phyloP scores from a whole-genome alignment of 192 early-diverging fungal genomes.

The Coemansia sp. region DNA sequence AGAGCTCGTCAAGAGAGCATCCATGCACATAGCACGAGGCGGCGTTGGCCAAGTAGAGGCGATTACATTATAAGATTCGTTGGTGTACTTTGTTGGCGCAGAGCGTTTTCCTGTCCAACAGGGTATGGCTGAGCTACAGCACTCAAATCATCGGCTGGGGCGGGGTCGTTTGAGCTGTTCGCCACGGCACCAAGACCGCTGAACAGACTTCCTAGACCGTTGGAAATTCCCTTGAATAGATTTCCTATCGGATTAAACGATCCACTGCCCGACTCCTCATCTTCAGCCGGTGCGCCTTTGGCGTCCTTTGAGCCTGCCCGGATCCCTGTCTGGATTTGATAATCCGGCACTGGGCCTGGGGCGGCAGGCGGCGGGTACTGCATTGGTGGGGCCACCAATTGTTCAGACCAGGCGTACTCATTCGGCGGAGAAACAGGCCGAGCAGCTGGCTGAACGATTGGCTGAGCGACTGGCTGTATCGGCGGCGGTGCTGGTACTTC shows the following conservation, averaged over 20 bases:
- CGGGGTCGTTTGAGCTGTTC: neutral
- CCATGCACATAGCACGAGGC: neutral
- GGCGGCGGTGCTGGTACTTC: neutral
- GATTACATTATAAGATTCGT: neutral
- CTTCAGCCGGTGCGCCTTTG: neutral
- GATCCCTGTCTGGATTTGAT: slow-evolving; percentile 11
- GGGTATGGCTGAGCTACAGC: slow-evolving; percentile 23
- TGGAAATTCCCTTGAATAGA: slow-evolving; percentile 22
- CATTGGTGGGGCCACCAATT: neutral
- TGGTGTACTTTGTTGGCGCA: neutral
- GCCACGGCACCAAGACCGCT: slow-evolving; percentile 16
- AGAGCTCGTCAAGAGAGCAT: neutral
- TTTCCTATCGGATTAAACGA: slow-evolving; percentile 19
- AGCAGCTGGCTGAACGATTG: neutral
- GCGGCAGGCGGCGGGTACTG: slow-evolving; percentile 1
- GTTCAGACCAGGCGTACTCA: neutral
- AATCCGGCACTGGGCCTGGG: slow-evolving; percentile 14
- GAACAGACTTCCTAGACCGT: slow-evolving; percentile 20
- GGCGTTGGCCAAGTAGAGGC: neutral
- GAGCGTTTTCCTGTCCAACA: neutral
- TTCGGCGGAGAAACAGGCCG: slow-evolving; percentile 1
- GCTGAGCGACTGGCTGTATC: neutral
- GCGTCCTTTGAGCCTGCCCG: neutral
- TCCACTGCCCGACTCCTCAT: neutral
- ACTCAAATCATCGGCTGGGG: slow-evolving; percentile 8